Percentiles rank a stretch among this genome's conserved stretches.
Evolutionary conservation across 768 basidiomycete species (phyloP).

Genomic region (Pisolithus tinctorius): DNA sequence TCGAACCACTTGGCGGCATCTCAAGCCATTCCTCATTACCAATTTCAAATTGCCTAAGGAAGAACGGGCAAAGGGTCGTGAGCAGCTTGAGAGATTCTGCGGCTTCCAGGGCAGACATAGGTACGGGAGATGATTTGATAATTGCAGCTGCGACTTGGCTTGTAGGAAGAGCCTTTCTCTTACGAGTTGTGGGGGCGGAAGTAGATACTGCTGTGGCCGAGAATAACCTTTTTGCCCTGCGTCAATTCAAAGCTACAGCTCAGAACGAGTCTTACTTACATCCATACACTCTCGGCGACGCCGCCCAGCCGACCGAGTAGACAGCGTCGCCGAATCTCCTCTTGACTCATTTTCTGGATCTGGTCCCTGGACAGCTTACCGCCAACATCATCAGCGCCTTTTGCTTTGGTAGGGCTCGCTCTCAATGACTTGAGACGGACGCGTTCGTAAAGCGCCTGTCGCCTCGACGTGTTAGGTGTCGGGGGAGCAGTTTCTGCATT

Average conservation of each 20-base stretch:
- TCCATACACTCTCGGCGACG: slow-evolving; percentile 86
- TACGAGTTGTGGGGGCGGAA: slow-evolving; percentile 51
- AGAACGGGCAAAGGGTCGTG: slow-evolving; percentile 70
- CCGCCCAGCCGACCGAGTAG: slow-evolving; percentile 70
- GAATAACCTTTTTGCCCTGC: slow-evolving; percentile 50
- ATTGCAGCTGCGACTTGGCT: slow-evolving; percentile 63
- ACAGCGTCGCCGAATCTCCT: slow-evolving; percentile 71
- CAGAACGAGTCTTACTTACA: slow-evolving; percentile 38
- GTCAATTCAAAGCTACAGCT: neutral
- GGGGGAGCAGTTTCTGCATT: slow-evolving; percentile 50
- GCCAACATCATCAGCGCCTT: slow-evolving; percentile 33
- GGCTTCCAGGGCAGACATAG: slow-evolving; percentile 72
- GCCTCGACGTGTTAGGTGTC: slow-evolving; percentile 69
- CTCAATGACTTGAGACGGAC: slow-evolving; percentile 67
- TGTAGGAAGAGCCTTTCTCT: slow-evolving; percentile 62
- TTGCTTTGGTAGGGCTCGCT: slow-evolving; percentile 55
- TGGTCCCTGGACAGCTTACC: slow-evolving; percentile 57
- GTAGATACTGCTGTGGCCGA: slow-evolving; percentile 51
- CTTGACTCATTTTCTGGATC: slow-evolving; percentile 65
- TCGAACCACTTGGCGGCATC: slow-evolving; percentile 30
- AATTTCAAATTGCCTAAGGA: slow-evolving; percentile 58
- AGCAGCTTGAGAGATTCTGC: slow-evolving; percentile 66
- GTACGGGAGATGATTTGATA: slow-evolving; percentile 76
- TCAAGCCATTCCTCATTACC: slow-evolving; percentile 50
- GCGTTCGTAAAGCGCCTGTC: slow-evolving; percentile 77